Evolutionary conservation across 2,329 filamentous ascomycete genomes (phyloP).

Genomic region (Cryphonectria carpinicola): DNA sequence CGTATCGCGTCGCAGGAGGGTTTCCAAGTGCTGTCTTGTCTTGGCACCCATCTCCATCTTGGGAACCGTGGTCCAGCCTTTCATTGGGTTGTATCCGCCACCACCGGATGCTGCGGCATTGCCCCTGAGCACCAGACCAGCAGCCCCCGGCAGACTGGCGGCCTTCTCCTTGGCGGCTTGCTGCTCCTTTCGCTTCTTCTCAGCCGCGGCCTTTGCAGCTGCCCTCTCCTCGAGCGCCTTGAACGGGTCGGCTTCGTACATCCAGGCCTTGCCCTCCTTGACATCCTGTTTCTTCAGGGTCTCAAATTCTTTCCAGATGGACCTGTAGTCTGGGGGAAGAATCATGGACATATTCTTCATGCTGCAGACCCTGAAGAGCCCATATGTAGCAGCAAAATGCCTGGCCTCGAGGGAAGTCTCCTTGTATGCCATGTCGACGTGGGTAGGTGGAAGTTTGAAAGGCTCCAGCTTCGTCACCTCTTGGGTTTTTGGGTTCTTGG

Average conservation of each 20-base stretch:
- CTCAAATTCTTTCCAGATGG: constrained; percentile 90
- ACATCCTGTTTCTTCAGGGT: constrained; percentile 80
- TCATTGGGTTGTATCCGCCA: constrained; percentile 55
- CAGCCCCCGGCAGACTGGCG: constrained; percentile 62
- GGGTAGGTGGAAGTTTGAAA: constrained; percentile 76
- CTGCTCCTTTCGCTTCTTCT: constrained; percentile 78
- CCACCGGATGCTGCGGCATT: constrained; percentile 41
- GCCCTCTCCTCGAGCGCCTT: constrained; percentile 77
- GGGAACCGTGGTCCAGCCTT: constrained; percentile 81
- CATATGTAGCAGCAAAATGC: constrained; percentile 92
- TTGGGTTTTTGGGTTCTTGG: constrained; percentile 79
- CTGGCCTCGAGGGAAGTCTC: constrained; percentile 86
- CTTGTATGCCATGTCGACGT: constrained; percentile 76
- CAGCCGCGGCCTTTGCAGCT: constrained; percentile 72
- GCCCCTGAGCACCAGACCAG: constrained; percentile 58
- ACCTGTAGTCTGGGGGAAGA: constrained; percentile 85
- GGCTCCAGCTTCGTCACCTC: constrained; percentile 76
- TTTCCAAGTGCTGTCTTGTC: constrained; percentile 78
- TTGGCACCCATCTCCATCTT: constrained; percentile 92
- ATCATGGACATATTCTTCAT: constrained; percentile 97
- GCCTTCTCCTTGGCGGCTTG: constrained; percentile 71
- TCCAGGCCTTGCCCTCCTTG: constrained; percentile 78
- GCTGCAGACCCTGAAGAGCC: constrained; percentile 86
- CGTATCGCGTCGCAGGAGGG: constrained; percentile 74
- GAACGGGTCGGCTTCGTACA: constrained; percentile 97